Evolutionary conservation across 2,329 filamentous ascomycete genomes (phyloP).

Genomic region (Pleoardoris graminearum): DNA sequence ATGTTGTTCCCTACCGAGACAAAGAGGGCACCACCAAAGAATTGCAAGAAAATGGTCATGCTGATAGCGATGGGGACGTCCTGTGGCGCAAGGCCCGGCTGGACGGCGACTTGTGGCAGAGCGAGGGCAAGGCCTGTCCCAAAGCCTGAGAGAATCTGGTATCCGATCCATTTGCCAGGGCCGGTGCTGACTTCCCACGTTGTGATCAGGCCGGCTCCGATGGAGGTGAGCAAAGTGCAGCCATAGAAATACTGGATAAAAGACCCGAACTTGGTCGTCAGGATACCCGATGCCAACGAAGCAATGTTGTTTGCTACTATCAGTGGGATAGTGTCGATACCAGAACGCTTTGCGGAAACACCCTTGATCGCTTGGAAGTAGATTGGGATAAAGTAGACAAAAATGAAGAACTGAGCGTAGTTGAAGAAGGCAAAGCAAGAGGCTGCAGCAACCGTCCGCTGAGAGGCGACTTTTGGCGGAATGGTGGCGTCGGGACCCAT

Average conservation of each 20-base stretch:
- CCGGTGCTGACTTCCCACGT: slow-evolving; percentile 42
- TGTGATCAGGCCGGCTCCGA: slow-evolving; percentile 48
- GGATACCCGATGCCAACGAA: background rate
- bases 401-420: slow-evolving; percentile 18
- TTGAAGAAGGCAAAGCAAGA: slow-evolving; percentile 29
- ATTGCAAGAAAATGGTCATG: slow-evolving; percentile 45
- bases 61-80: slow-evolving; percentile 49
- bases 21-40: slow-evolving; percentile 46
- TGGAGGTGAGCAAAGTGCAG: slow-evolving; percentile 18
- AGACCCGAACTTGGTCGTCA: background rate
- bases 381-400: slow-evolving; percentile 12
- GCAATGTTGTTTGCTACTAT: background rate
- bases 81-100: slow-evolving; percentile 35
- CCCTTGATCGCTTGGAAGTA: slow-evolving; percentile 12
- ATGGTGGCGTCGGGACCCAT: background rate
- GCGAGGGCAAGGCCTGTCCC: slow-evolving; percentile 43
- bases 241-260: background rate
- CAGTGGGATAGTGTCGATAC: slow-evolving; percentile 1
- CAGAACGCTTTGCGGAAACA: background rate
- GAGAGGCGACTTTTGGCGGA: background rate
- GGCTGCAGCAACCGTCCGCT: background rate
- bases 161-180: slow-evolving; percentile 49
- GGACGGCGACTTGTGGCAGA: slow-evolving; percentile 43
- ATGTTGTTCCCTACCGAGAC: slow-evolving; percentile 49
- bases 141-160: slow-evolving; percentile 49